These are phyloP conservation scores for Fusarium staphyleae DNA, from an alignment of 2,329 filamentous ascomycete genomes.

Conservation along the genomic window DNA sequence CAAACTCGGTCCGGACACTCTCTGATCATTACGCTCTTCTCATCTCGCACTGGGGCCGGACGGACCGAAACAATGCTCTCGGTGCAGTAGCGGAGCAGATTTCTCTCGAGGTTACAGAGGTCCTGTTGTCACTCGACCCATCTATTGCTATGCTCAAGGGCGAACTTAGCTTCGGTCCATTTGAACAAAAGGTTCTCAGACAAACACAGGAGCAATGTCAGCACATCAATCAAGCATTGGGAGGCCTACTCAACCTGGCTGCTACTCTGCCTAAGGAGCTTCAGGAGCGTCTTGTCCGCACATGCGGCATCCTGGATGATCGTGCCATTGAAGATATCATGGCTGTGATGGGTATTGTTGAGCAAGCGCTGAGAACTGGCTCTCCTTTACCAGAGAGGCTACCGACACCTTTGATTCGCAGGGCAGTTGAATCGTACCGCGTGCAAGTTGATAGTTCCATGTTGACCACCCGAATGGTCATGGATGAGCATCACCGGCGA, in stretches of 20 bases:
- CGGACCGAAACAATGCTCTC: conserved; percentile 42
- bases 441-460: conserved; percentile 32
- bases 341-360: conserved; percentile 56
- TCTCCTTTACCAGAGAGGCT: conserved; percentile 56
- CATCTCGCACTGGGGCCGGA: conserved; percentile 52
- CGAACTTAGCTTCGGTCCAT: conserved; percentile 44
- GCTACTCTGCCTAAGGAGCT: conserved; percentile 49
- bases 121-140: conserved; percentile 36
- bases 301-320: conserved; percentile 52
- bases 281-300: conserved; percentile 49
- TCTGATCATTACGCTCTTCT: conserved; percentile 59
- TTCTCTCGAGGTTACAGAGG: conserved; percentile 43
- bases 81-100: conserved; percentile 42
- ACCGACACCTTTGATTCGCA: conserved; percentile 54
- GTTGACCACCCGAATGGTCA: conserved; percentile 45
- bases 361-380: conserved; percentile 56
- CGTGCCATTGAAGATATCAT: conserved; percentile 57
- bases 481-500: conserved; percentile 52
- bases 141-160: conserved; percentile 42
- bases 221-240: conserved; percentile 46
- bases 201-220: conserved; percentile 42
- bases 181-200: conserved; percentile 43
- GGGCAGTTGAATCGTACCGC: conserved; percentile 42
- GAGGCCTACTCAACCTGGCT: conserved; percentile 44
- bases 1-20: conserved; percentile 51